phyloP scores from a whole-genome alignment of 257 asterid genomes.

The Petunia axillaris region DNA sequence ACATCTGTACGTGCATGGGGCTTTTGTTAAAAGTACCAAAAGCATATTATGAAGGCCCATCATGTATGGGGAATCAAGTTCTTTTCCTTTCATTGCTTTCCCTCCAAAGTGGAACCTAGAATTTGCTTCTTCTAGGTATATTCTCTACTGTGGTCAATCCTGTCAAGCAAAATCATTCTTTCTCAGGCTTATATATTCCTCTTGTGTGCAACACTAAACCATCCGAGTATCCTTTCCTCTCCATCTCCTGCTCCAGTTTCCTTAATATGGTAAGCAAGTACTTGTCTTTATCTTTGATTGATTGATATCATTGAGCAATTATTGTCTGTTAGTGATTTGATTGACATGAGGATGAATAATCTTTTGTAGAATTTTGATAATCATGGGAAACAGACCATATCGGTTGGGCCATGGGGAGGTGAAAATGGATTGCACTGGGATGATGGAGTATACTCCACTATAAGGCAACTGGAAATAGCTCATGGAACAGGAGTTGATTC shows the following conservation, averaged over 20 bases:
- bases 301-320: neutral
- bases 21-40: slow-evolving; percentile 1
- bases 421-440: slow-evolving; percentile 73
- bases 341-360: neutral
- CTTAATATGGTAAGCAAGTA: slow-evolving; percentile 15
- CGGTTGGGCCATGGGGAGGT: slow-evolving; percentile 92
- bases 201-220: neutral
- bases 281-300: neutral
- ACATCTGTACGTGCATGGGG: neutral
- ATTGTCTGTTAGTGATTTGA: neutral
- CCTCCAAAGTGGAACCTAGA: slow-evolving; percentile 56
- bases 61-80: slow-evolving; percentile 53
- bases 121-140: slow-evolving; percentile 33
- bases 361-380: slow-evolving; percentile 44
- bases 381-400: slow-evolving; percentile 38
- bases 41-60: slow-evolving; percentile 25
- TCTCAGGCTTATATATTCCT: slow-evolving; percentile 32
- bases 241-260: neutral
- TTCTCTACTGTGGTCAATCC: slow-evolving; percentile 10
- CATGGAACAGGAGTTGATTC: slow-evolving; percentile 73
- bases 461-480: slow-evolving; percentile 62
- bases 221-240: neutral
- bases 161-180: slow-evolving; percentile 2
- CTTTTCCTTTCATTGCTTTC: slow-evolving; percentile 42
- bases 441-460: slow-evolving; percentile 62